Base-by-base conservation (phyloP, 2,329 filamentous ascomycete species). In the Chaetomium globosum region DNA sequence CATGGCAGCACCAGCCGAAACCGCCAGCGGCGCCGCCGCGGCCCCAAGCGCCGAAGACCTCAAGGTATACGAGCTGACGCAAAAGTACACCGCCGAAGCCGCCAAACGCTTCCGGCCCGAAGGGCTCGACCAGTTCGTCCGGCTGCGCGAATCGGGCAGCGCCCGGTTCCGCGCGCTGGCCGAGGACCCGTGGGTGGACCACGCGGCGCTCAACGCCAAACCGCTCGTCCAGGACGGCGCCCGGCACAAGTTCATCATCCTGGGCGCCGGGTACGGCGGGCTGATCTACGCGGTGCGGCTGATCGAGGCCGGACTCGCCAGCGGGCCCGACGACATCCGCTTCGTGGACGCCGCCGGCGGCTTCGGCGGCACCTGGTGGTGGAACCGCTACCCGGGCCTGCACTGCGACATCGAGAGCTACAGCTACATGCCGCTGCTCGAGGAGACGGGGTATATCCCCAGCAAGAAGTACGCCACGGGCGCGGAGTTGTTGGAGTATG, bases 331-430 rank as follows among this genome's bases (percentile, higher is more conserved):
- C 0, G 78, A 80, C 8, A 77, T 82, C n/a, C 75, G 76, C 0
- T 65, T 82, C 0, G 71, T 80, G 26, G 81, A 83, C 43, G 67
- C 71, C 0, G 80, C 77, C 1, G 80, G 79, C 10, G 80, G 79
- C 4, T 77, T 81, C 30, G 82, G 82, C 3, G 82, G 82, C 12
- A 82, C 80, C 0, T 84, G 82, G 82, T 82, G 81, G 65, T 83
- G 81, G 79, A 83, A 83, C 66, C 74, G 80, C 0, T 84, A 82
- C 63, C 81, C 81, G 0, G 81, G 80, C 0, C 71, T 82, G 8
- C 77, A 78, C 68, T 88, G 85, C 71, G 86, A 89, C 69, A 75
- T 86, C 3, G 86, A 89, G 73, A 79, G 80, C 59, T 87, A 84
- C 69, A 77, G 80, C n/a, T 89, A 88, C 70, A 74, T 88, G 74